These are phyloP conservation scores for Rhizopogon sp. DNA, from an alignment of 768 basidiomycete genomes.

Conservation along the genomic window DNA sequence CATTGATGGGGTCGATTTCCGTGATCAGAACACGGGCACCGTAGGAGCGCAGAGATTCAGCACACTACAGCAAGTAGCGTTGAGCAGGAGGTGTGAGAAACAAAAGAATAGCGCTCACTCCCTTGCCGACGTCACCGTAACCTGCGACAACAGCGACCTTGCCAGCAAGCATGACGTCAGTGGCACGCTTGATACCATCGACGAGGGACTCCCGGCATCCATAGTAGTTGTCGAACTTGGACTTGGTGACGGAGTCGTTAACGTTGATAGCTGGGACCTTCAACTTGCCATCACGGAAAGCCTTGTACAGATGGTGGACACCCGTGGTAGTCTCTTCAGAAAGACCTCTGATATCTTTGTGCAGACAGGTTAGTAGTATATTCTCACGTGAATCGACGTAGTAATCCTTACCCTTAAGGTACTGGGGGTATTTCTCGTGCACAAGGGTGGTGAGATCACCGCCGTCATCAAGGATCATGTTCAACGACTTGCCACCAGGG, in stretches of 20 bases:
- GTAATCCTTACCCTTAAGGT: slow-evolving; percentile 53
- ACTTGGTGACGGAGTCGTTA: slow-evolving; percentile 99
- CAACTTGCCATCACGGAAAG: slow-evolving; percentile 91
- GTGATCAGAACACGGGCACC: slow-evolving; percentile 95
- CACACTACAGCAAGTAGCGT: slow-evolving; percentile 59
- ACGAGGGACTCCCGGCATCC: slow-evolving; percentile 99
- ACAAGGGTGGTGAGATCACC: slow-evolving; percentile 94
- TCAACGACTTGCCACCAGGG: slow-evolving; percentile 74
- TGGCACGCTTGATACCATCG: slow-evolving; percentile 99
- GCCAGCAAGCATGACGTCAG: slow-evolving; percentile 99
- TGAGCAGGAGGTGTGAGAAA: background rate
- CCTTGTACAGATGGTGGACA: slow-evolving; percentile 99
- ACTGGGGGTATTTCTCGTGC: slow-evolving; percentile 95
- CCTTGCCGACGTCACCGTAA: slow-evolving; percentile 99
- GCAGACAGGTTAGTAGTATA: background rate
- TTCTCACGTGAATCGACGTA: slow-evolving; percentile 4
- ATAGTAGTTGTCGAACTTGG: slow-evolving; percentile 98
- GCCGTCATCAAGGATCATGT: slow-evolving; percentile 99
- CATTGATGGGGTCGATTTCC: slow-evolving; percentile 99
- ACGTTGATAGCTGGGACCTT: slow-evolving; percentile 99
- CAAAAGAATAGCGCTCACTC: slow-evolving; percentile 52
- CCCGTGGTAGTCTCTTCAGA: slow-evolving; percentile 99
- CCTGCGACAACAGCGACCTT: slow-evolving; percentile 99
- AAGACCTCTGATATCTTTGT: slow-evolving; percentile 78
- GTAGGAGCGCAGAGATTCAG: slow-evolving; percentile 95